Base-by-base conservation (phyloP, 1,284 basidiomycete species). In the Rhodotorula sp. region DNA sequence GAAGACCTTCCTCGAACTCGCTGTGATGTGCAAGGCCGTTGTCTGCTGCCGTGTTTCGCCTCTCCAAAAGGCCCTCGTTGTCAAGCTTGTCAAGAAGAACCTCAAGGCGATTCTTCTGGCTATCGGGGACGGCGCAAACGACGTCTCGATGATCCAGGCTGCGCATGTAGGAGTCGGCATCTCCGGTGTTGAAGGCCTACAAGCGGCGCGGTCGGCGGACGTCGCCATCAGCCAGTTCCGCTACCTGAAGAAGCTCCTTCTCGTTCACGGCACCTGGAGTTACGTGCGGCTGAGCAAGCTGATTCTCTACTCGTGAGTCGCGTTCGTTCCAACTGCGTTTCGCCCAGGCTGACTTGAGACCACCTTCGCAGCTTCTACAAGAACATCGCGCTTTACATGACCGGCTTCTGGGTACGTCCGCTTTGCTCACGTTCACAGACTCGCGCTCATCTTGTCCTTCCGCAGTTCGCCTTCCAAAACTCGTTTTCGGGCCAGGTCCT, bases 11-110 rank as follows among this genome's bases (percentile, higher is more conserved):
- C 83, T 99, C 62, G 94, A 98, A 79, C 84, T 99, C n/a, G 95
- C 95, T 0, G 87, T 97, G 76, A 88, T 97, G 88, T 99, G 96
- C 85, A 97, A 97, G 75, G 94, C 95, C 27, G 95, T 99, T 53
- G 89, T 98, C 54, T 98, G 95, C 81, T 99, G 95, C 82, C 94
- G 96, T 77, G 96, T 99, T 2, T 98, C 95, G 20, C 96, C 96
- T 1, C 82, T 99, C 59, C 96, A 99, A 79, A 99, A 99, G 81
- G 96, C 96, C 0, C 85, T 98, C 34, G 94, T 99, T 22, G 96
- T 99, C 72, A 98, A 98, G 82, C 87, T 99, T 36, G 95, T 99
- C 74, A 99, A 98, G 85, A 94, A 94, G 82, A 94, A 95, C 80
- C 88, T 90, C 74, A 91, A 92, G 67, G 85, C 93, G 2, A 91